Percentiles rank a stretch among this genome's conserved stretches.
Conservation (phyloP, 2,329 filamentous ascomycete genomes). For the Myriosclerotinia curreyana region DNA sequence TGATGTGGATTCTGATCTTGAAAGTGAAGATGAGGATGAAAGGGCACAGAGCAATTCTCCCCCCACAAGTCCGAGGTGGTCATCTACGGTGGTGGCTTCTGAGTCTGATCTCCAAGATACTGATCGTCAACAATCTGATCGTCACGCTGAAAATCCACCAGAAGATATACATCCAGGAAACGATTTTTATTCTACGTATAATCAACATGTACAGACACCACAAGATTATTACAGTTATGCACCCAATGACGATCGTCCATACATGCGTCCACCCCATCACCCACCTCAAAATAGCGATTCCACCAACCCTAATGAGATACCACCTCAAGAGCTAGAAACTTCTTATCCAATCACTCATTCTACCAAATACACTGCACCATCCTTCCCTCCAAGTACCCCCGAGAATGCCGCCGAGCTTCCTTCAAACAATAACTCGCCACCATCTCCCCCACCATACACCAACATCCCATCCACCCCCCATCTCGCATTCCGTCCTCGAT, state of each 20-base stretch:
- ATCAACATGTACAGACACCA: neutral
- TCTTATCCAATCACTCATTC: too few species aligned
- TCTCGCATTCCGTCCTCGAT: constrained; percentile 10
- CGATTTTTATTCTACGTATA: neutral
- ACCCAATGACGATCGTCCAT: neutral
- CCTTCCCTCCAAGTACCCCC: neutral
- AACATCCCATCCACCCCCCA: neutral
- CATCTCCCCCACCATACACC: too few species aligned
- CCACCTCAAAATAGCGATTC: too few species aligned
- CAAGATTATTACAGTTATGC: neutral
- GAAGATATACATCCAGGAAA: neutral
- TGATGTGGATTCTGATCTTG: neutral
- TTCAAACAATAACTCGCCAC: too few species aligned
- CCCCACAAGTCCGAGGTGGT: neutral
- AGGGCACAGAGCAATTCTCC: neutral
- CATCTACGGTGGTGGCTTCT: constrained; percentile 6
- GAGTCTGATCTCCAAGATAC: constrained; percentile 5
- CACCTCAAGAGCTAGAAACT: too few species aligned
- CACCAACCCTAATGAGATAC: too few species aligned
- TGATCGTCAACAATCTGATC: neutral
- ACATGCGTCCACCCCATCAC: neutral
- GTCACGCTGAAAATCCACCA: neutral
- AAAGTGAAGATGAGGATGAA: constrained; percentile 8
- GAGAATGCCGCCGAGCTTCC: constrained; percentile 2
- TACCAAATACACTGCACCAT: too few species aligned